phyloP scores from a whole-genome alignment of 2,329 filamentous ascomycete species.

The Colletotrichum lupini region DNA sequence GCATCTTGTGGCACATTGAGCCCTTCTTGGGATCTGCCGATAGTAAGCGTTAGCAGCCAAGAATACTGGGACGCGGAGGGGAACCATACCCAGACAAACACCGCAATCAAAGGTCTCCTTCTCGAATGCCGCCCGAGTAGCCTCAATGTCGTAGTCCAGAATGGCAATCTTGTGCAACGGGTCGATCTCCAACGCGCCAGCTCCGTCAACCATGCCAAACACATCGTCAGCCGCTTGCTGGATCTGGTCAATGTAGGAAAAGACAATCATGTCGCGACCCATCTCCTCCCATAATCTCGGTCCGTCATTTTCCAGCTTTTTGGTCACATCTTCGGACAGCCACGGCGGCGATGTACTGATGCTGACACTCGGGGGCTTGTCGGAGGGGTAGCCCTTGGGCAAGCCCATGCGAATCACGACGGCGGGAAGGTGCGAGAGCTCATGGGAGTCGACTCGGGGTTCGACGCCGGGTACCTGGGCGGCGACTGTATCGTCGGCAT shows the following conservation, averaged over 20 bases:
- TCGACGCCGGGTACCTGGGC: conserved; percentile 27
- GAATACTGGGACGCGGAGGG: background rate
- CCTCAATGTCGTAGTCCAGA: conserved; percentile 81
- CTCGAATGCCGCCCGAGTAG: conserved; percentile 80
- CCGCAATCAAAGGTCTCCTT: conserved; percentile 88
- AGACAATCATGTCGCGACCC: conserved; percentile 69
- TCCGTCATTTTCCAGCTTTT: conserved; percentile 61
- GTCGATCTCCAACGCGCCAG: conserved; percentile 62
- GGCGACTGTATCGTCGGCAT: conserved; percentile 29
- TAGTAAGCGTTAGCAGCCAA: conserved; percentile 36
- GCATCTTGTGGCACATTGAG: conserved; percentile 80
- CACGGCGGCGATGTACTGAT: conserved; percentile 68
- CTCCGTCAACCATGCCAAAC: conserved; percentile 65
- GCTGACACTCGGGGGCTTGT: conserved; percentile 59
- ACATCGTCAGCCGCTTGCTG: conserved; percentile 68
- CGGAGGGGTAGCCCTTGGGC: conserved; percentile 68
- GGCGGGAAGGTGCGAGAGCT: conserved; percentile 68
- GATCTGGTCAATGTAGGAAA: conserved; percentile 72
- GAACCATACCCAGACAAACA: conserved; percentile 75
- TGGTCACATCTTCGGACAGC: conserved; percentile 62
- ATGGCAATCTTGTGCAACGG: conserved; percentile 75
- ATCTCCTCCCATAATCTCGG: conserved; percentile 70
- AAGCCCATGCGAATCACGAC: conserved; percentile 64
- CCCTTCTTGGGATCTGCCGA: conserved; percentile 87
- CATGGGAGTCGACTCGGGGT: conserved; percentile 55